phyloP scores from a whole-genome alignment of 495 filamentous ascomycete species.

The Niebla homalea region DNA sequence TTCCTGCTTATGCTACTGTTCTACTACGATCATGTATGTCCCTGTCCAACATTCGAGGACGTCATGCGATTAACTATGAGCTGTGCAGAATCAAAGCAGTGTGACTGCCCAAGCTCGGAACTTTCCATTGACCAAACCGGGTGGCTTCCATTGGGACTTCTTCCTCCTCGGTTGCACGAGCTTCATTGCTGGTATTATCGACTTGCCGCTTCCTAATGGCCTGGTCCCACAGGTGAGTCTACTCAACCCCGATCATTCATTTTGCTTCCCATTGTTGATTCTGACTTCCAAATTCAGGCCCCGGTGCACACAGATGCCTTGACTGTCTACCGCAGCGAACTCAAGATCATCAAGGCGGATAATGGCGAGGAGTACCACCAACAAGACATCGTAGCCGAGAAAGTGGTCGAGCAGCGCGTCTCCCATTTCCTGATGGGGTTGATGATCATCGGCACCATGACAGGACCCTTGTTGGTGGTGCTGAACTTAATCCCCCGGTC shows the following conservation, averaged over 20 bases:
- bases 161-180: constrained; percentile 33
- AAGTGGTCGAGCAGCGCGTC: constrained; percentile 32
- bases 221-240: constrained; percentile 27
- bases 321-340: constrained; percentile 12
- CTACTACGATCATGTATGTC: constrained; percentile 30
- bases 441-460: constrained; percentile 31
- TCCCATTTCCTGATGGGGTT: constrained; percentile 30
- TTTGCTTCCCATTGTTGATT: not conserved
- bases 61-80: not conserved
- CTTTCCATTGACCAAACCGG: constrained; percentile 33
- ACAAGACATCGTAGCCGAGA: constrained; percentile 16
- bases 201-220: constrained; percentile 33
- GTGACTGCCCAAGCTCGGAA: constrained; percentile 31
- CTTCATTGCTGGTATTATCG: constrained; percentile 28
- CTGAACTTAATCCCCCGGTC: constrained; percentile 29
- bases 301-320: constrained; percentile 30
- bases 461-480: constrained; percentile 29
- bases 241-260: constrained; percentile 19
- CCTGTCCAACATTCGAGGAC: not conserved
- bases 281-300: constrained; percentile 14
- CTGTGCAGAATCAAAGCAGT: constrained; percentile 18
- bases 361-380: constrained; percentile 18
- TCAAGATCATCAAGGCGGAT: constrained; percentile 19
- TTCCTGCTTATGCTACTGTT: constrained; percentile 32
- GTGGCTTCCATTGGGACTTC: constrained; percentile 36